These are phyloP conservation scores for Phialemonium atrogriseum DNA, from an alignment of 2,329 filamentous ascomycete genomes.

Conservation along the genomic window DNA sequence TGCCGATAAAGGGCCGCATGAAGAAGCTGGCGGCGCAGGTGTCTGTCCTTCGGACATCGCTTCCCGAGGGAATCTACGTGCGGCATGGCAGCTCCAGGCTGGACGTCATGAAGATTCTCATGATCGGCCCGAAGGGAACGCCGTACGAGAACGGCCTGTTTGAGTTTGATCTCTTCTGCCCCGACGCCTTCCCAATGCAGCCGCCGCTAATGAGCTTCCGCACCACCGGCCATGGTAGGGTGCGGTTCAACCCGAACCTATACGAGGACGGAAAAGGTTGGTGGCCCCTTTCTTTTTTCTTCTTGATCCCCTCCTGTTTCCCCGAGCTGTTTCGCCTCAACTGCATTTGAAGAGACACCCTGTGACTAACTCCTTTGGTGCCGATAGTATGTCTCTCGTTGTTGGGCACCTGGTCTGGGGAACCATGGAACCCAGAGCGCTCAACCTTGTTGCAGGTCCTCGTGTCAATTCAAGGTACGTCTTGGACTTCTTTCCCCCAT, in stretches of 20 bases:
- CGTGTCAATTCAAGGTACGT: conserved; percentile 41
- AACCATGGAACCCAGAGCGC: conserved; percentile 32
- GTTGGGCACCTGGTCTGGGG: conserved; percentile 38
- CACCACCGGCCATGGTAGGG: conserved; percentile 32
- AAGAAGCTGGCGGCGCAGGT: conserved; percentile 37
- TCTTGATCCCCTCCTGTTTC: too few species aligned
- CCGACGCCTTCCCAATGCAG: conserved; percentile 27
- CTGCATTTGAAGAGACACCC: too few species aligned
- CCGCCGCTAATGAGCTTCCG: conserved; percentile 34
- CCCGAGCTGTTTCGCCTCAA: neutral
- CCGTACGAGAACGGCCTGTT: conserved; percentile 47
- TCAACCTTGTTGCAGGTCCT: conserved; percentile 44
- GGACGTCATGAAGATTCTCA: conserved; percentile 41
- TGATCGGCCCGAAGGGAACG: conserved; percentile 39
- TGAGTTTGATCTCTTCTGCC: conserved; percentile 44
- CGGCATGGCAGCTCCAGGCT: conserved; percentile 33
- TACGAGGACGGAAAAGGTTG: conserved; percentile 38
- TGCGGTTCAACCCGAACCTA: conserved; percentile 43
- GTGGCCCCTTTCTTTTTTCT: conserved; percentile 7
- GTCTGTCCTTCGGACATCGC: conserved; percentile 31
- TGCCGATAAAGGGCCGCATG: conserved; percentile 30
- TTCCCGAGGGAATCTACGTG: conserved; percentile 44
- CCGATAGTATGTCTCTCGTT: conserved; percentile 38
- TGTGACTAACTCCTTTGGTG: conserved; percentile 1
- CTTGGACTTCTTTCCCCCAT: neutral